Percentiles rank a stretch among this genome's conserved stretches.
Evolutionary conservation across 257 asterid genomes (phyloP).

Genomic region (Solanum etuberosum): DNA sequence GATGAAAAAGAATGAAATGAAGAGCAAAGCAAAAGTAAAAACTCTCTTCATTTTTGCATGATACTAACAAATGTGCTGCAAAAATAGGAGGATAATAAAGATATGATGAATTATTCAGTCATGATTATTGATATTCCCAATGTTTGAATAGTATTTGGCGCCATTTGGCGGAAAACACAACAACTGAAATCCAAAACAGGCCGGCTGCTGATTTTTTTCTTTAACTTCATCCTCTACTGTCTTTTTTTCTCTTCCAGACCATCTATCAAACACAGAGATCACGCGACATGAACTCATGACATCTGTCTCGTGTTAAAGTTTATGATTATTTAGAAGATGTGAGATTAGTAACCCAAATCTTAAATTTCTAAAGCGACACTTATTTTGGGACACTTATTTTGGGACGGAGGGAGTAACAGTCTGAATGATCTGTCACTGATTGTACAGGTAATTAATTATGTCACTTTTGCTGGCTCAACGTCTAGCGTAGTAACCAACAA

Average conservation of each 20-base stretch:
- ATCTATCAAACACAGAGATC: neutral
- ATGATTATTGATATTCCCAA: neutral
- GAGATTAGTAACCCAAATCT: neutral
- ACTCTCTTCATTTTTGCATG: conserved; percentile 22
- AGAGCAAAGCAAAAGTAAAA: conserved; percentile 5
- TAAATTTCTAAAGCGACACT: neutral
- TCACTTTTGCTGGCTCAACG: neutral
- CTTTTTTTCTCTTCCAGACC: neutral
- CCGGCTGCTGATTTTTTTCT: neutral
- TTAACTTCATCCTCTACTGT: neutral
- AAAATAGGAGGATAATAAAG: neutral
- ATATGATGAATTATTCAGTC: neutral
- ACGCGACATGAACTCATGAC: neutral
- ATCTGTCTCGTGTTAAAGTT: neutral
- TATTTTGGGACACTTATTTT: too few relatives aligned
- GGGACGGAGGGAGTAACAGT: neutral
- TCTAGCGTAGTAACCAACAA: neutral
- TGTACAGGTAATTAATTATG: neutral
- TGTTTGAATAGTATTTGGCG: neutral
- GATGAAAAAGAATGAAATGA: conserved; percentile 19
- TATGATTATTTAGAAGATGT: neutral
- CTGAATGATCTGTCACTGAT: neutral
- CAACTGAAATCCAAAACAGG: neutral
- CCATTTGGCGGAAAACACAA: conserved; percentile 3
- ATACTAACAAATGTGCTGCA: neutral